phyloP scores from a whole-genome alignment of 2,329 filamentous ascomycete species.

The Fusarium globosum region DNA sequence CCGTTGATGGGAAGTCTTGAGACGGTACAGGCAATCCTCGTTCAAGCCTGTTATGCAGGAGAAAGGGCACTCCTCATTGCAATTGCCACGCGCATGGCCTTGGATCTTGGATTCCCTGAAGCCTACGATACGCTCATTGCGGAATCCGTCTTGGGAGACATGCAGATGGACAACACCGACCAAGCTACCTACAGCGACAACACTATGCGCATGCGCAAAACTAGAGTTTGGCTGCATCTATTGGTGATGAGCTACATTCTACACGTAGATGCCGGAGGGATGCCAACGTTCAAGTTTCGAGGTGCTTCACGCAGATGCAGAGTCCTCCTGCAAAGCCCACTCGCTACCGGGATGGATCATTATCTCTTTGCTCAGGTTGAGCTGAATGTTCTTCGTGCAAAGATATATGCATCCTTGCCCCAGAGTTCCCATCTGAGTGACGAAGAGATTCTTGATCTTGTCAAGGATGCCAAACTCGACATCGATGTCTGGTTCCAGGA shows the following conservation, averaged over 20 bases:
- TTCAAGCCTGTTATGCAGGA: slow-evolving; percentile 15
- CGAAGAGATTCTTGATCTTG: slow-evolving; percentile 9
- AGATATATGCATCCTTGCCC: slow-evolving; percentile 13
- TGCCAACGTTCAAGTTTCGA: slow-evolving; percentile 15
- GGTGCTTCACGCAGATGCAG: slow-evolving; percentile 14
- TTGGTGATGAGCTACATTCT: slow-evolving; percentile 17
- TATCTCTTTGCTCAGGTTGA: slow-evolving; percentile 18
- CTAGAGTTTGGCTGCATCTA: slow-evolving; percentile 11
- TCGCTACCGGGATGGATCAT: slow-evolving; percentile 18
- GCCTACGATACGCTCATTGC: slow-evolving; percentile 12
- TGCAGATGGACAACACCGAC: neutral
- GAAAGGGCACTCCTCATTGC: slow-evolving; percentile 15
- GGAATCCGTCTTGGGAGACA: neutral
- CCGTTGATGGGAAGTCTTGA: slow-evolving; percentile 3
- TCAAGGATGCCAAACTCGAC: slow-evolving; percentile 15
- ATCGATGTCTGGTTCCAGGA: slow-evolving; percentile 25
- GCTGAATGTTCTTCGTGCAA: slow-evolving; percentile 13
- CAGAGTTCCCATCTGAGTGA: neutral
- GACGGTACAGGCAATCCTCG: slow-evolving; percentile 8
- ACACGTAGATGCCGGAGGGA: slow-evolving; percentile 9
- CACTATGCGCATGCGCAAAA: neutral
- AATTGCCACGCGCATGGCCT: slow-evolving; percentile 11
- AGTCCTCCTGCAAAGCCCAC: neutral
- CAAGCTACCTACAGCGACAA: neutral
- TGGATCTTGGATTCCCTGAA: slow-evolving; percentile 16